Base-by-base conservation (phyloP, 331 rosid genomes). In the Arachis monticola region DNA sequence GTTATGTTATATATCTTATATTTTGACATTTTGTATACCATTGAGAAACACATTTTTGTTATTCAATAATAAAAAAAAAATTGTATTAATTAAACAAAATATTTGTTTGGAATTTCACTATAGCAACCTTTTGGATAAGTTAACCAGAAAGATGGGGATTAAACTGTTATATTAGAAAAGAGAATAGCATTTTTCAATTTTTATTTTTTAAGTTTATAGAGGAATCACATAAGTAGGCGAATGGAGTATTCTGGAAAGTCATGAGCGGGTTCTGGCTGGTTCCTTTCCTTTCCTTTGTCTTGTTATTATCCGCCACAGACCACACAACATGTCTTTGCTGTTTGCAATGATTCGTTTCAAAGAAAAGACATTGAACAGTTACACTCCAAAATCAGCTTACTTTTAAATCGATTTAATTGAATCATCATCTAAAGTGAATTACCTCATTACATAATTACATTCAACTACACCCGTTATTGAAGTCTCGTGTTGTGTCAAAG, bases 241-340 rank as follows among this genome's bases (percentile, higher is more conserved):
- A 13, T 4, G 57, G 59, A 79, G 73, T 40, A 71, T 80, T 77
- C 74, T 72, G 87, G 77, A 81, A 75, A 53, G 59, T 52, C 22
- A 80, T 12, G 58, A 74, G 69, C 75, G 64, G 38, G 77, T 44
- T 47, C 55, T 60, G 41, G 64, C 30, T 59, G 73, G 73, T 67
- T 11, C 8, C 44, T 35, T 35, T 17, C 22, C 22, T 17, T 17
- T 35, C 40, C 40, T 45, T 11, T 40, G 64, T 61, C 47, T 80
- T 81, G 79, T 84, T 67, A 61, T 83, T 77, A 81, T 81, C 82
- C 60, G 27, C 48, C 22, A 12, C 35, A 65, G 12, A 45, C 10
- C 13, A 38, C 6, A 11, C n/a, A 50, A 59, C 6, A 64, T 68
- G 77, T 76, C 51, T 6, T 8, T 9, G 64, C 22, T 68, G 22